These are phyloP conservation scores for Nyctanthes arbortristis DNA, from an alignment of 257 asterid genomes.

Conservation along the genomic window DNA sequence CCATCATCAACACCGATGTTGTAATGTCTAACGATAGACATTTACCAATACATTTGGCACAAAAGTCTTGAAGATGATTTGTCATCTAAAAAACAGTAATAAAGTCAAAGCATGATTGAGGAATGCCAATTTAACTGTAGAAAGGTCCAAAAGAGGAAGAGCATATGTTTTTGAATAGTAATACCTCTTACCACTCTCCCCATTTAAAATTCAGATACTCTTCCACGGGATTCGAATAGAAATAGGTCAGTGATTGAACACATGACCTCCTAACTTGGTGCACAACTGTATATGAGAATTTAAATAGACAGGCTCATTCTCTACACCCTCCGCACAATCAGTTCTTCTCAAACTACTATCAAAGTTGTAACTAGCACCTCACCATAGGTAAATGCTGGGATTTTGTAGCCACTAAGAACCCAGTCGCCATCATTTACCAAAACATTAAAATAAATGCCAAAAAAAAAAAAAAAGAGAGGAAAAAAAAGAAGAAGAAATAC, in stretches of 20 bases:
- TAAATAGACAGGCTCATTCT: not conserved
- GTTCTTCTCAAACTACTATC: not conserved
- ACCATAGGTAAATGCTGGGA: not conserved
- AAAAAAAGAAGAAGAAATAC: not conserved
- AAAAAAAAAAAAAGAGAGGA: no score
- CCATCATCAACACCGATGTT: conserved; percentile 6
- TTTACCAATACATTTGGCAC: not conserved
- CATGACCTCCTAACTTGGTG: not conserved
- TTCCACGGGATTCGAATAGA: not conserved
- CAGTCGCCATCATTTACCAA: not conserved
- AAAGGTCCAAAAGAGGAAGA: not conserved
- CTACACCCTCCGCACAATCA: not conserved
- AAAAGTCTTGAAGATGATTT: not conserved
- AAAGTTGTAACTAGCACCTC: not conserved
- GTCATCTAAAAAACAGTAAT: not conserved
- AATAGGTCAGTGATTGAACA: not conserved
- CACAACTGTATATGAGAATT: not conserved
- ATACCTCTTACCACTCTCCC: not conserved
- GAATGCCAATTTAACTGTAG: not conserved
- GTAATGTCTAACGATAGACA: not conserved
- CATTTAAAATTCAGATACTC: not conserved
- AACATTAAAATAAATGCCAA: not conserved
- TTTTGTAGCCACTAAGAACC: not conserved
- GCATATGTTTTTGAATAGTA: not conserved
- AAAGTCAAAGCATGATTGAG: not conserved